These are phyloP conservation scores for Hymenoscyphus salicellus DNA, from an alignment of 2,329 filamentous ascomycete species.

Conservation along the genomic window DNA sequence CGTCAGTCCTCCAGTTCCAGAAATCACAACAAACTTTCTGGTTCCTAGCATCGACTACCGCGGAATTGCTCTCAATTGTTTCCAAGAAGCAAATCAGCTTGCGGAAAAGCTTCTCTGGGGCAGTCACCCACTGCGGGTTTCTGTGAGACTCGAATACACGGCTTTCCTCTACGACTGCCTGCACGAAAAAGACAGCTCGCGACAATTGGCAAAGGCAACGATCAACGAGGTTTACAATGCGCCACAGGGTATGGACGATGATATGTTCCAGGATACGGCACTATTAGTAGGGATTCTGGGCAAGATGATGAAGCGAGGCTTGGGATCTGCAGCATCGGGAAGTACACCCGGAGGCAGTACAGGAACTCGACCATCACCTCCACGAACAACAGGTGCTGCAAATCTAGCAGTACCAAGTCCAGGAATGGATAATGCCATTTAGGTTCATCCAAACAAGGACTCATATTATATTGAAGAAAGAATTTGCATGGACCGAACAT, in stretches of 20 bases:
- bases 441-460: neutral
- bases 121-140: slow-evolving; percentile 84
- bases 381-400: slow-evolving; percentile 3
- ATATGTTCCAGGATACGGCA: slow-evolving; percentile 89
- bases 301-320: slow-evolving; percentile 79
- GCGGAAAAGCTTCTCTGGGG: slow-evolving; percentile 77
- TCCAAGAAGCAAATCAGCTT: slow-evolving; percentile 71
- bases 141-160: slow-evolving; percentile 86
- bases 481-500: neutral
- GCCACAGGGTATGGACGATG: slow-evolving; percentile 88
- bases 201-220: slow-evolving; percentile 73
- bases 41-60: slow-evolving; percentile 78
- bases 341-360: slow-evolving; percentile 25
- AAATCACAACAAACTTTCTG: slow-evolving; percentile 67
- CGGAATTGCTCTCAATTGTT: slow-evolving; percentile 75
- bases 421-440: slow-evolving; percentile 34
- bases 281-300: slow-evolving; percentile 82
- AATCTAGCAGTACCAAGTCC: slow-evolving; percentile 17
- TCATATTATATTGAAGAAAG: neutral
- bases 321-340: slow-evolving; percentile 20
- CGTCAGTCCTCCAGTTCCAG: slow-evolving; percentile 39
- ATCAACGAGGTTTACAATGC: slow-evolving; percentile 90
- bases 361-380: slow-evolving; percentile 18
- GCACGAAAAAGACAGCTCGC: slow-evolving; percentile 73
- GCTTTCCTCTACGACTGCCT: slow-evolving; percentile 93